These are phyloP conservation scores for Stromatinia cepivora DNA, from an alignment of 2,329 filamentous ascomycete species.

Conservation along the genomic window DNA sequence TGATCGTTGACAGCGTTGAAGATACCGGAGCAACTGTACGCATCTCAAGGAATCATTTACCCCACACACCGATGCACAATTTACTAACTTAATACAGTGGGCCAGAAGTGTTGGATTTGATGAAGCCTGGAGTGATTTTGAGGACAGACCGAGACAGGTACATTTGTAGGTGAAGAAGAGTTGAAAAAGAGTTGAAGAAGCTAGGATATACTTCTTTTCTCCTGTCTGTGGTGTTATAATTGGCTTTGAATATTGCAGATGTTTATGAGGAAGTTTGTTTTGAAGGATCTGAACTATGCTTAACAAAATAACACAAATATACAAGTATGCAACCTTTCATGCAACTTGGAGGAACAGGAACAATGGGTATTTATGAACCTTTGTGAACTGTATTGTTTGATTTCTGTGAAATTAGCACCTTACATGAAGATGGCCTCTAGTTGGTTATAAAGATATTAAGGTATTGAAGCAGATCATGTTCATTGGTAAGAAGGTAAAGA, in stretches of 20 bases:
- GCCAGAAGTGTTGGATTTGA: conserved; percentile 62
- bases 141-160: conserved; percentile 30
- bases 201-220: not conserved
- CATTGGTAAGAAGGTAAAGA: too few relatives aligned
- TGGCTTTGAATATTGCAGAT: not conserved
- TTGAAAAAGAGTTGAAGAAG: not conserved
- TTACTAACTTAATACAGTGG: conserved; percentile 48
- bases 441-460: too few relatives aligned
- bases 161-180: conserved; percentile 26
- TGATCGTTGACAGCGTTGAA: conserved; percentile 64
- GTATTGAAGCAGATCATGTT: too few relatives aligned
- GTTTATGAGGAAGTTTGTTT: not conserved
- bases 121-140: conserved; percentile 59
- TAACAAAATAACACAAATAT: not conserved
- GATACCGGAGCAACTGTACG: conserved; percentile 42
- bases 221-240: not conserved
- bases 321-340: not conserved
- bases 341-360: too few relatives aligned
- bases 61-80: not conserved
- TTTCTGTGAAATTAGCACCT: too few relatives aligned
- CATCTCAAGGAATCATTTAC: not conserved
- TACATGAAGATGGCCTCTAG: too few relatives aligned
- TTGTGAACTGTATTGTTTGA: too few relatives aligned
- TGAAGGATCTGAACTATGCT: not conserved
- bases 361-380: too few relatives aligned